Conservation (phyloP, 495 filamentous ascomycete genomes). For the Thozetella sp. region DNA sequence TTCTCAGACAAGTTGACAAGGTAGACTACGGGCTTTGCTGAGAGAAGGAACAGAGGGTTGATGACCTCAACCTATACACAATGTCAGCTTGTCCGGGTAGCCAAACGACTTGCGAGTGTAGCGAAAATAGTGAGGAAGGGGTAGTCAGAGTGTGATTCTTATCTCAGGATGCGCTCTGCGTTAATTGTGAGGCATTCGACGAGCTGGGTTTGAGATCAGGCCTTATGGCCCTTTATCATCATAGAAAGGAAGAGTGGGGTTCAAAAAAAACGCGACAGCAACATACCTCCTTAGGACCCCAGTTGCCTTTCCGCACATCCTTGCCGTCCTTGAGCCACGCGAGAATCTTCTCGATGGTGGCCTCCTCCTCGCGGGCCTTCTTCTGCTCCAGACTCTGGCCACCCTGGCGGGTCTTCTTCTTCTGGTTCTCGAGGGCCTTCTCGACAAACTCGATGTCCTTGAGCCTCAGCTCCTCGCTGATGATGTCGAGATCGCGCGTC, state of each 20-base stretch:
- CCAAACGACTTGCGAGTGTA: conserved; percentile 8
- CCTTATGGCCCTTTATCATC: conserved; percentile 98
- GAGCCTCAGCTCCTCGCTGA: conserved; percentile 92
- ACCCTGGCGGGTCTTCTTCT: conserved; percentile 91
- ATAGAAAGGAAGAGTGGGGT: conserved; percentile 45
- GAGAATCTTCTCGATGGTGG: conserved; percentile 85
- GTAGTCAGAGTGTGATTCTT: conserved; percentile 57
- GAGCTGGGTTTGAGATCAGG: conserved; percentile 99
- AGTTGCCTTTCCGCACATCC: conserved; percentile 88
- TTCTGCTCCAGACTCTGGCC: conserved; percentile 98
- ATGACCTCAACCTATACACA: conserved; percentile 85
- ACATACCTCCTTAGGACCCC: conserved; percentile 94
- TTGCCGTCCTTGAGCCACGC: conserved; percentile 82
- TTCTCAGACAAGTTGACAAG: conserved; percentile 96
- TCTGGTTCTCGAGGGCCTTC: conserved; percentile 85
- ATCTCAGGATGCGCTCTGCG: conserved; percentile 85
- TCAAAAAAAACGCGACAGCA: conserved; percentile 17
- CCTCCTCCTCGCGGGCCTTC: conserved; percentile 94
- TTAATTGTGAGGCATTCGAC: conserved; percentile 80
- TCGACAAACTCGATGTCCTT: conserved; percentile 99
- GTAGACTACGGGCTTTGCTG: conserved; percentile 96
- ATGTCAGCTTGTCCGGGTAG: conserved; percentile 22
- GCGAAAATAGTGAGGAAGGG: conserved; percentile 34
- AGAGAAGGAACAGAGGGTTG: conserved; percentile 93
- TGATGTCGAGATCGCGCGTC: conserved; percentile 90